phyloP scores from a whole-genome alignment of 1,139 yeast species.

The Yamadazyma triangularis region DNA sequence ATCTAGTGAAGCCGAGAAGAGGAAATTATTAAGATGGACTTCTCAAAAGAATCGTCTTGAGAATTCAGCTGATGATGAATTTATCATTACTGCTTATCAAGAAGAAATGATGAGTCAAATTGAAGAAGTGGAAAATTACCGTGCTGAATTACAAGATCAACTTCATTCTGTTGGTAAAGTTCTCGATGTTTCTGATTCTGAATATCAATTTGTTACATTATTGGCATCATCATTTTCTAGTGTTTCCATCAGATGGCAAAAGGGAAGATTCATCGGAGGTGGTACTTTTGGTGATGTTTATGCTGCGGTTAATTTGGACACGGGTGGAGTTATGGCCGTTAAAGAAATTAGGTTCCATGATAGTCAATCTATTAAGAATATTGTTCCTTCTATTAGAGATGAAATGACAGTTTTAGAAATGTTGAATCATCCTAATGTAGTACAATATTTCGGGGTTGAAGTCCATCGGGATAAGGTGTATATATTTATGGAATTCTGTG shows the following conservation, averaged over 20 bases:
- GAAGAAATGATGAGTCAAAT: conserved; percentile 60
- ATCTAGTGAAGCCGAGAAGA: conserved; percentile 75
- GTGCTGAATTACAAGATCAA: conserved; percentile 48
- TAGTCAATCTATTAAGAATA: conserved; percentile 76
- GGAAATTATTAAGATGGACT: conserved; percentile 48
- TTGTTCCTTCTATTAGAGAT: conserved; percentile 86
- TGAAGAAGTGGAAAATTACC: conserved; percentile 51
- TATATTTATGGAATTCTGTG: conserved; percentile 96
- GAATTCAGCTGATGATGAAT: conserved; percentile 60
- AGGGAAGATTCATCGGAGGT: conserved; percentile 89
- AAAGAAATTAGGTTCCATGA: conserved; percentile 92
- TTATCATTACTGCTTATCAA: conserved; percentile 48
- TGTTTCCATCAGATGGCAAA: conserved; percentile 95
- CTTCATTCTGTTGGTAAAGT: conserved; percentile 75
- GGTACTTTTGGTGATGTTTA: conserved; percentile 95
- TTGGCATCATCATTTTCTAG: conserved; percentile 88
- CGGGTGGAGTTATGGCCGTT: conserved; percentile 96
- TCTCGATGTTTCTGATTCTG: conserved; percentile 80
- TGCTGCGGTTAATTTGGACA: conserved; percentile 87
- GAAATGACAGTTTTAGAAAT: conserved; percentile 96
- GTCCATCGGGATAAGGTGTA: conserved; percentile 95
- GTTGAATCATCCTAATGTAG: conserved; percentile 93
- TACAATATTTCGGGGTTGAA: conserved; percentile 94
- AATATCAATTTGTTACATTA: conserved; percentile 80
- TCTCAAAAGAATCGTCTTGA: conserved; percentile 45